A percentile compares a stretch with the other conserved stretches of the same genome.
These are phyloP conservation scores for Annona squamosa DNA, from an alignment of 164 flowering plant genomes.

Conservation along the genomic window DNA sequence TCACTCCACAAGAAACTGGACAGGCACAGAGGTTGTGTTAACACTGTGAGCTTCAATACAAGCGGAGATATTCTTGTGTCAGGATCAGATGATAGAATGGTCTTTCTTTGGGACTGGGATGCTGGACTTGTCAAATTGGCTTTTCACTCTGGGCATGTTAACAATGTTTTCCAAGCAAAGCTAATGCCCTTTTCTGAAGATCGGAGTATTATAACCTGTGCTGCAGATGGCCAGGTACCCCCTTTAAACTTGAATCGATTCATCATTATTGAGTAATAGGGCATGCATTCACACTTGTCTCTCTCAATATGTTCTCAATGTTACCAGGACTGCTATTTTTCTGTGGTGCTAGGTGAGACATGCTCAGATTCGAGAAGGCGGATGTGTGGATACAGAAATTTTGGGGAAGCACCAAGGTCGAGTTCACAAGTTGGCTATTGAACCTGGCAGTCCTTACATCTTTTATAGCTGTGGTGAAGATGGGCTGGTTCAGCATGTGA, in stretches of 20 bases:
- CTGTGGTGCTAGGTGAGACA: slow-evolving; percentile 50
- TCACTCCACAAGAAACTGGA: slow-evolving; percentile 48
- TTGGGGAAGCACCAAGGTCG: slow-evolving; percentile 63
- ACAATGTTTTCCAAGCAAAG: slow-evolving; percentile 93
- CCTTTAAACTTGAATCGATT: neutral
- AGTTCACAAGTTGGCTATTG: slow-evolving; percentile 86
- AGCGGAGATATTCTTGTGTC: slow-evolving; percentile 78
- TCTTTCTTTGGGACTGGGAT: slow-evolving; percentile 92
- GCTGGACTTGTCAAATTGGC: slow-evolving; percentile 49
- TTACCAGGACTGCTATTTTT: neutral
- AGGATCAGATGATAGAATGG: slow-evolving; percentile 83
- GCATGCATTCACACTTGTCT: neutral
- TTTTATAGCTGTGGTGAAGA: slow-evolving; percentile 94
- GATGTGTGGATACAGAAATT: slow-evolving; percentile 46
- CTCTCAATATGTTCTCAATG: neutral
- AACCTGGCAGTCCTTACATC: slow-evolving; percentile 85
- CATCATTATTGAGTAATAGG: neutral
- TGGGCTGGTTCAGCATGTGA: slow-evolving; percentile 88
- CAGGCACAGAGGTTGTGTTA: slow-evolving; percentile 90
- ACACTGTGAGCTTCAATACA: slow-evolving; percentile 80
- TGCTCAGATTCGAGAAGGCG: slow-evolving; percentile 60
- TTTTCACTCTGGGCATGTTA: slow-evolving; percentile 69
- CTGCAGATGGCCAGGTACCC: slow-evolving; percentile 94
- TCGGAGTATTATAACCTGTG: slow-evolving; percentile 81
- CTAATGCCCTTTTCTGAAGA: slow-evolving; percentile 77